Conservation (phyloP, 148 eudicot species). For the Linanthus parryae region DNA sequence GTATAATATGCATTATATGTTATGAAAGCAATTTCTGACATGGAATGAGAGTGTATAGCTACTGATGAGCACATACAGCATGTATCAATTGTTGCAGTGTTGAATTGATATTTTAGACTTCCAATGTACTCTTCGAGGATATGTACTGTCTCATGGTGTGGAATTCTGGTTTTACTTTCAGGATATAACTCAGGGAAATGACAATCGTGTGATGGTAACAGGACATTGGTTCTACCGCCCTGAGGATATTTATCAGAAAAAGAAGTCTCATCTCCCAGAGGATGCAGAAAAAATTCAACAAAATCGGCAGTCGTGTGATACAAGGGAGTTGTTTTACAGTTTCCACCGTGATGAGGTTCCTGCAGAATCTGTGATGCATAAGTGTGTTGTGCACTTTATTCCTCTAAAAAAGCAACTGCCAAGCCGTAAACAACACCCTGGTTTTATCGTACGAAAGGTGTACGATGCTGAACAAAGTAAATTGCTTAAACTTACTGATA, state of each 20-base stretch:
- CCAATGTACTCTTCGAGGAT: not conserved
- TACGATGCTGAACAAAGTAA: constrained; percentile 71
- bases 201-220: constrained; percentile 57
- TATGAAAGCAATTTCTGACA: too few relatives aligned
- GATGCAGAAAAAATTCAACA: constrained; percentile 75
- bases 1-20: too few relatives aligned
- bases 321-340: constrained; percentile 85
- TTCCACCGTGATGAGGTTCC: constrained; percentile 93
- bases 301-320: constrained; percentile 68
- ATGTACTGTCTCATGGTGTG: not conserved
- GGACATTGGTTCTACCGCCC: constrained; percentile 98
- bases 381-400: constrained; percentile 83
- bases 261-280: too few relatives aligned
- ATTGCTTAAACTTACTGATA: constrained; percentile 77
- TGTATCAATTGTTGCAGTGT: too few relatives aligned
- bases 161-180: constrained; percentile 13
- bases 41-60: too few relatives aligned
- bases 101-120: not conserved
- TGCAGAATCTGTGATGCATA: constrained; percentile 95
- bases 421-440: constrained; percentile 61
- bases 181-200: constrained; percentile 61
- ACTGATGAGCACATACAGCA: too few relatives aligned
- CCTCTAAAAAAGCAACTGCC: constrained; percentile 86
- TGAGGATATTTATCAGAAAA: too few relatives aligned
- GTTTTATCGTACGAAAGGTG: constrained; percentile 82